Base-by-base conservation (phyloP, 2,329 filamentous ascomycete species). In the Fusarium annulatum region DNA sequence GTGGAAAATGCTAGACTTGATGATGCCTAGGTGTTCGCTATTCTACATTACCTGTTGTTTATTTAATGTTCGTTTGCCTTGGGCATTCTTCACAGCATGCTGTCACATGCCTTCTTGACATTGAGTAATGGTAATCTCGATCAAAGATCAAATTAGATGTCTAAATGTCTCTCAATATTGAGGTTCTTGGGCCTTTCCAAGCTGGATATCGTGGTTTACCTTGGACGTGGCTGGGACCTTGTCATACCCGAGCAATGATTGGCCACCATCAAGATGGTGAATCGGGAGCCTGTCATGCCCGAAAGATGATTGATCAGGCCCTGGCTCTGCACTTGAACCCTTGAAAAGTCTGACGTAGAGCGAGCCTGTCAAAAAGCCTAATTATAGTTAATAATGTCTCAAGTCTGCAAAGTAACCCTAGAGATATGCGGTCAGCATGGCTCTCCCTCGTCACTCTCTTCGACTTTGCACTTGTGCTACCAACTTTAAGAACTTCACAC, bases 141-240 rank as follows among this genome's bases (percentile, higher is more conserved):
- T 21, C 18, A 43, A 12, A 2, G 5, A 11, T 4, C 10, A 28
- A 21, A 3, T 8, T 9, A 7, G 9, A 7, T 4, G 9, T 21
- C 12, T 6, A 5, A 23, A 7, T 21, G 4, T 15, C 10, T 21
- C 26, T 21, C 9, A 30, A 11, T 16, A 8, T n/a, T 0, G 15
- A n/a, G 12, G 14, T 11, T 30, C 19, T 2, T 10, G 0, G 21
- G 19, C 19, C 4, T 0, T 30, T 30, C 19, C 28, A 8, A 10
- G 7, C 0, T n/a, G 19, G 8, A 11, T 3, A 30, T 16, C 21
- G 14, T n/a, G 7, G 26, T 11, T 16, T n/a, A n/a, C n/a, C 12
- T 19, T 5, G 30, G n/a, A 11, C n/a, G n/a, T 26, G 33, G 12
- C 2, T 15, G n/a, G 49, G 33, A 52, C n/a, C 30, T 11, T 52